phyloP scores from a whole-genome alignment of 2,329 filamentous ascomycete species.

The Pyrenophora graminea region DNA sequence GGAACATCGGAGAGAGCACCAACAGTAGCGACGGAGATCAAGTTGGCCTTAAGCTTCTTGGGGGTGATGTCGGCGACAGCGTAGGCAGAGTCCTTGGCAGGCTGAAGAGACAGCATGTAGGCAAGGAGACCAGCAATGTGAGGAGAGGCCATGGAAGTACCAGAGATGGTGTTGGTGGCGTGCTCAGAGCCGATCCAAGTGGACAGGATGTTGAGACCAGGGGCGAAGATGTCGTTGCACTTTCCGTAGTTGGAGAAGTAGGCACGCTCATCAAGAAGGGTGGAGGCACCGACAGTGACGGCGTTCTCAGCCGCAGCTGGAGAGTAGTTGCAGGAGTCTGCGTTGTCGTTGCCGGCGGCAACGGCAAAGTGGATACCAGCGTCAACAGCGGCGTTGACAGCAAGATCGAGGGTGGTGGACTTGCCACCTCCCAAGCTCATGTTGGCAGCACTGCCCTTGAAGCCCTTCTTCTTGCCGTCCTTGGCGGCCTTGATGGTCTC shows the following conservation, averaged over 20 bases:
- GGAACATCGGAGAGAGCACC: conserved; percentile 81
- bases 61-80: conserved; percentile 88
- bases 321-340: conserved; percentile 99
- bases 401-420: conserved; percentile 85
- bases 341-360: conserved; percentile 97
- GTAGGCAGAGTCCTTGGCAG: conserved; percentile 85
- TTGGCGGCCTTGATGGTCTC: conserved; percentile 78
- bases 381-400: conserved; percentile 90
- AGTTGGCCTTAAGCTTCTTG: conserved; percentile 87
- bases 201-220: conserved; percentile 93
- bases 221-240: conserved; percentile 99
- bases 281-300: conserved; percentile 94
- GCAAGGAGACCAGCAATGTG: conserved; percentile 95
- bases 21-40: conserved; percentile 81
- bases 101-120: conserved; percentile 97
- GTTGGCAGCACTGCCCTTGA: conserved; percentile 99
- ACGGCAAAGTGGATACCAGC: conserved; percentile 97
- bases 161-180: conserved; percentile 97
- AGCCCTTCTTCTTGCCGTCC: conserved; percentile 88
- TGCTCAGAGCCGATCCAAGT: conserved; percentile 98
- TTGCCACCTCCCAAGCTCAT: conserved; percentile 99
- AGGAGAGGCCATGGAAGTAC: conserved; percentile 98
- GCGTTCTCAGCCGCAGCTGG: conserved; percentile 90
- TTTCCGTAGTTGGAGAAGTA: conserved; percentile 99
- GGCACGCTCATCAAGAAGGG: conserved; percentile 89